Base-by-base conservation (phyloP, 768 basidiomycete species). In the Panus rudis region DNA sequence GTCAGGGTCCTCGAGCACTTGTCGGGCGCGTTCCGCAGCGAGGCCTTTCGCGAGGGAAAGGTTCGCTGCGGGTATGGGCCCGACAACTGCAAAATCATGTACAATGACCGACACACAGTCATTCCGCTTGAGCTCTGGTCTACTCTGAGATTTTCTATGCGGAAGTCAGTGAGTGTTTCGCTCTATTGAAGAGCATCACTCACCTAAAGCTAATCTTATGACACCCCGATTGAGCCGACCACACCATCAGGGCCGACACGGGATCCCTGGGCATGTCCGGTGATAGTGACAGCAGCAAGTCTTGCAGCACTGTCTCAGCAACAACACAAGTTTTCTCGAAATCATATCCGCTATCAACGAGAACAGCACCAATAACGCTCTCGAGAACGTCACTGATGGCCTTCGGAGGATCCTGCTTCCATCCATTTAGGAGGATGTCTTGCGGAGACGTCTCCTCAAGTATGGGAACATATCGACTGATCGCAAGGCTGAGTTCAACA, bases 371-470 rank as follows among this genome's bases (percentile, higher is more conserved):
- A 25, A 92, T 66, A 4, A 93, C 63, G 41, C 89, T 85, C 63
- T 94, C 92, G 41, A 93, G 71, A 4, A 90, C 75, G 55, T 94
- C 92, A 43, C 85, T 83, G 24, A 91, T 63, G 5, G 76, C 81
- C 62, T 94, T 94, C 0, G 92, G 90, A 7, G 90, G 88, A 52
- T 90, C 83, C 49, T 81, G 83, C 52, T 77, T 76, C 90, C 89
- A 92, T 5, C 83, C 79, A 26, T 74, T 70, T 11, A 72, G 58
- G 34, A 90, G 73, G 16, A 87, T 77, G 37, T 85, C 78, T 37
- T 73, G 70, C 0, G 68, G 71, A 0, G 79, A 67, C 34, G 79
- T 67, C 1, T 64, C 60, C 50, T 75, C 66, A 1, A 92, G 70
- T 19, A 80, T 55, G 1, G 80, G 79, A 3, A 78, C 75, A 33